Conservation (phyloP, 2,329 filamentous ascomycete genomes). For the Davidsoniella neocaledoniae region DNA sequence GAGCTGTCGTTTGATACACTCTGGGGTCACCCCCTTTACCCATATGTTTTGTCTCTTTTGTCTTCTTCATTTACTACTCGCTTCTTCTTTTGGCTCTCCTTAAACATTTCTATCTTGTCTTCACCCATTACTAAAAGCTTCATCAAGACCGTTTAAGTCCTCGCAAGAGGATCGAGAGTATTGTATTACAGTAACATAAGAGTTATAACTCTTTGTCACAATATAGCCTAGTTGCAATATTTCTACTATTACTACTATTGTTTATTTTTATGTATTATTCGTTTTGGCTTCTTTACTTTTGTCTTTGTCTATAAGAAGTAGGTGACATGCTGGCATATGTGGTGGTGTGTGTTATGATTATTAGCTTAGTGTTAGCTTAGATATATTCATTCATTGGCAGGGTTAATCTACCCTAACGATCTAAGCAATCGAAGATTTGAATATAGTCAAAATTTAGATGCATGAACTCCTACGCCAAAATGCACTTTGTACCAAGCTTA, state of each 20-base stretch:
- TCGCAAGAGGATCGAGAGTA: slow-evolving; percentile 1
- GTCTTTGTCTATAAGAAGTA: neutral
- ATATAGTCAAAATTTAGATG: too few species aligned
- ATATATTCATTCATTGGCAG: too few species aligned
- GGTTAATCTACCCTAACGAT: too few species aligned
- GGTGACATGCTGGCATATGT: neutral
- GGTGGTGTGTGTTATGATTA: neutral
- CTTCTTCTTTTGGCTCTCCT: slow-evolving; percentile 14
- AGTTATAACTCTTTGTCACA: slow-evolving; percentile 5
- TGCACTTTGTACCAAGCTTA: too few species aligned
- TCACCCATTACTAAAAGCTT: neutral
- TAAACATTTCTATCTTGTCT: slow-evolving; percentile 13
- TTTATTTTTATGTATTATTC: neutral
- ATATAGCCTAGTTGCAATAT: neutral
- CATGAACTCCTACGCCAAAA: too few species aligned
- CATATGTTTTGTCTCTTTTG: slow-evolving; percentile 5
- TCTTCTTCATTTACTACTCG: slow-evolving; percentile 1
- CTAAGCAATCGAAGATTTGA: too few species aligned
- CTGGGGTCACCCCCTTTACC: slow-evolving; percentile 11
- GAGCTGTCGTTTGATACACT: slow-evolving; percentile 12
- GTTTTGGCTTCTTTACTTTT: neutral
- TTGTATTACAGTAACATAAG: slow-evolving; percentile 6
- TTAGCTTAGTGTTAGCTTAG: too few species aligned
- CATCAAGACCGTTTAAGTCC: slow-evolving; percentile 2
- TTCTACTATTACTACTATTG: neutral